Conservation (phyloP, 208 protist species). For the Crithidia expoeki region DNA sequence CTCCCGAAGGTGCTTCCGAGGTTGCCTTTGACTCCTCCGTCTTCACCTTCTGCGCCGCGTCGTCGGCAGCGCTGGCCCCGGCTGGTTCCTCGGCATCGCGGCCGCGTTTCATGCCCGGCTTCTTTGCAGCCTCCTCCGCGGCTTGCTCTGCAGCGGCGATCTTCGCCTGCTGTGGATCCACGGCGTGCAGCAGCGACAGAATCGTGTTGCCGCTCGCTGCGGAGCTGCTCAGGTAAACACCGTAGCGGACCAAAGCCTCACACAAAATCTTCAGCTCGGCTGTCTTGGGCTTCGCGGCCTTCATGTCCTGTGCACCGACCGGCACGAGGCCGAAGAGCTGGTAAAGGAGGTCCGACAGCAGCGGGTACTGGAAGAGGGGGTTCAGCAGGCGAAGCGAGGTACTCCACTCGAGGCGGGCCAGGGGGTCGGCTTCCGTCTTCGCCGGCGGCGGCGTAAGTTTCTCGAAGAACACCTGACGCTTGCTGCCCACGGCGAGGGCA, state of each 20-base stretch:
- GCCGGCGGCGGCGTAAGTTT: slow-evolving; percentile 35
- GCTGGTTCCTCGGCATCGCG: slow-evolving; percentile 33
- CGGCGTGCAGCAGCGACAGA: slow-evolving; percentile 49
- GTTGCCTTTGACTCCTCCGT: slow-evolving; percentile 18
- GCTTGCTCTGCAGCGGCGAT: slow-evolving; percentile 18
- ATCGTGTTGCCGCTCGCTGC: slow-evolving; percentile 67
- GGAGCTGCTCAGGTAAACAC: slow-evolving; percentile 43
- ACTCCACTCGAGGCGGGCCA: slow-evolving; percentile 33
- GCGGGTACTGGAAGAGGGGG: slow-evolving; percentile 57
- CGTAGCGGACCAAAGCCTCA: slow-evolving; percentile 56
- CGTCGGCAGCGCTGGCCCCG: slow-evolving; percentile 12
- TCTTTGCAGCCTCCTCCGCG: slow-evolving; percentile 15
- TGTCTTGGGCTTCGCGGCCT: slow-evolving; percentile 35
- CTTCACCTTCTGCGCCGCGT: slow-evolving; percentile 28
- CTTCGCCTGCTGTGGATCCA: slow-evolving; percentile 52
- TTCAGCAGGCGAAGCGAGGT: slow-evolving; percentile 42
- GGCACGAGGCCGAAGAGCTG: slow-evolving; percentile 60
- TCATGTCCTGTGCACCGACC: slow-evolving; percentile 12
- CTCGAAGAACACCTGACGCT: slow-evolving; percentile 64
- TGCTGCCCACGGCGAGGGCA: slow-evolving; percentile 41
- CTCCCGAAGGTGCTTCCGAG: not conserved
- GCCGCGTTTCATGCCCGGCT: slow-evolving; percentile 42
- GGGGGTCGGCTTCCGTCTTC: slow-evolving; percentile 26
- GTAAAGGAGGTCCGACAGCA: slow-evolving; percentile 59
- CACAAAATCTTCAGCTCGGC: slow-evolving; percentile 70